Evolutionary conservation across 2,329 filamentous ascomycete genomes (phyloP).

Genomic region (Aspergillus niger): DNA sequence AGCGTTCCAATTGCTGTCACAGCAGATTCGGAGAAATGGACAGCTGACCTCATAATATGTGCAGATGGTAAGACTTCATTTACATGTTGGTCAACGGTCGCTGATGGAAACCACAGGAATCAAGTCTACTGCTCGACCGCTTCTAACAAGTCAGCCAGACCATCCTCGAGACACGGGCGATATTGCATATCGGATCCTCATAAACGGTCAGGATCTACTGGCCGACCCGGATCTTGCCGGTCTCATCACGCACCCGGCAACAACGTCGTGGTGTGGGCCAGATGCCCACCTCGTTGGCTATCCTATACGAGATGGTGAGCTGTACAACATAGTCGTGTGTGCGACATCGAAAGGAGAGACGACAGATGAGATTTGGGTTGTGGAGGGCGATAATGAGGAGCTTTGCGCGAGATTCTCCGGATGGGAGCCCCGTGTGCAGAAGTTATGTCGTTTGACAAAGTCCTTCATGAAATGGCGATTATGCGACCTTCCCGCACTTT

Average conservation of each 20-base stretch:
- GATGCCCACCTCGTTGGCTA: background rate
- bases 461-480: background rate
- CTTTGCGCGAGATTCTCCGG: background rate
- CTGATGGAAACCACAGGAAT: background rate
- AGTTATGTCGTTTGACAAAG: background rate
- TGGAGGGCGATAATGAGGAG: background rate
- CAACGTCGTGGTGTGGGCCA: background rate
- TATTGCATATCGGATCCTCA: background rate
- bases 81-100: background rate
- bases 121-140: background rate
- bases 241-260: background rate
- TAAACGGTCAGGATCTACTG: background rate
- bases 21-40: background rate
- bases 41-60: background rate
- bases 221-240: background rate
- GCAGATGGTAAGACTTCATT: background rate
- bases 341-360: background rate
- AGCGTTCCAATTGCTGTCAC: background rate
- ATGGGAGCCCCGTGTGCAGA: background rate
- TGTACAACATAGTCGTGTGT: background rate
- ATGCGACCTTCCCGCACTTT: background rate
- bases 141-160: background rate
- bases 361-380: background rate
- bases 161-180: background rate
- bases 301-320: background rate